Evolutionary conservation across 1,284 basidiomycete species (phyloP).

Genomic region (Sphagnurus paluster): DNA sequence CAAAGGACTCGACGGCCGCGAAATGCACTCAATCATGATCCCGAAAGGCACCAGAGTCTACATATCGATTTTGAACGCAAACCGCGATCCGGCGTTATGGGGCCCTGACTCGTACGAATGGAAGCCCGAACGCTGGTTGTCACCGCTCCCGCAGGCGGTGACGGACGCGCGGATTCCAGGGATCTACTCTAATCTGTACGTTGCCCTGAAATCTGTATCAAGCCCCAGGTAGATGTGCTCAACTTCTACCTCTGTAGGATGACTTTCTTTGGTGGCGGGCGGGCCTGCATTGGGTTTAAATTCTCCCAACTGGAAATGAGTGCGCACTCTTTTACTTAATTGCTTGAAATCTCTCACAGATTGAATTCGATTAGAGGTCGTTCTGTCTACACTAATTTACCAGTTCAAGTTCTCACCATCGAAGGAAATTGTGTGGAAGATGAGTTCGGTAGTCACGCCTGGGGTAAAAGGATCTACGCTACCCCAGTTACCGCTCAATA

Average conservation of each 20-base stretch:
- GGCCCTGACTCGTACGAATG: conserved; percentile 2
- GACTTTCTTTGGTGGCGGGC: conserved; percentile 17
- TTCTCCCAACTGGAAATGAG: conserved; percentile 30
- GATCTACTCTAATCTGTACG: conserved; percentile 13
- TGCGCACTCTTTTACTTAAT: conserved; percentile 9
- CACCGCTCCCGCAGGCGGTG: conserved; percentile 6
- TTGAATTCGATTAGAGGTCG: conserved; percentile 22
- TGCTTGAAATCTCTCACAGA: neutral
- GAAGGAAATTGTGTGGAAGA: conserved; percentile 26
- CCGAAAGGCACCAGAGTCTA: neutral
- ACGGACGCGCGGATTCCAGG: conserved; percentile 7
- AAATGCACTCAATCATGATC: neutral
- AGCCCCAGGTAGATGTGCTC: too few relatives aligned
- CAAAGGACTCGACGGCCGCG: conserved; percentile 1
- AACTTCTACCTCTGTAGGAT: neutral
- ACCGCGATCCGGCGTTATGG: too few relatives aligned
- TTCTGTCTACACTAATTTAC: conserved; percentile 22
- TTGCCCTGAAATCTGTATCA: too few relatives aligned
- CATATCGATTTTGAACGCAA: too few relatives aligned
- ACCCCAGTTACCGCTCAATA: conserved; percentile 6
- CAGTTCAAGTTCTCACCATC: conserved; percentile 23
- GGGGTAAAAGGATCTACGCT: conserved; percentile 11
- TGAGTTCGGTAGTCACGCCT: conserved; percentile 22
- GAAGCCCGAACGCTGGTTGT: conserved; percentile 12
- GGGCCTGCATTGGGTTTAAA: conserved; percentile 25